Evolutionary conservation across 345 rosid species (phyloP).

Genomic region (Trapa incisa): DNA sequence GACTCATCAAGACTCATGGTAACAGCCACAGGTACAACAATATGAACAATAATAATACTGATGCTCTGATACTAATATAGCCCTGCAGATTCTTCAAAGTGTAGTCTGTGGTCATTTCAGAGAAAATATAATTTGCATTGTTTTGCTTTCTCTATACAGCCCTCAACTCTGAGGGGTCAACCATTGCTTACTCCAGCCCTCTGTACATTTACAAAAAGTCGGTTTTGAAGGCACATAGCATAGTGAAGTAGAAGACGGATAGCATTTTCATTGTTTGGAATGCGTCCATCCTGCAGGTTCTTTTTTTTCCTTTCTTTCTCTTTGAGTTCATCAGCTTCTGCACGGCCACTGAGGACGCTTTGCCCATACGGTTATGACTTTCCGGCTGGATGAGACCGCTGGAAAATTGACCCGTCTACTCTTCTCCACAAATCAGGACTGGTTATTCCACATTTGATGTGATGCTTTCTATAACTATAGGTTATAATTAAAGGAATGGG

Average conservation of each 20-base stretch:
- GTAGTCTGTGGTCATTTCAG: not conserved
- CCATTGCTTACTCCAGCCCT: not conserved
- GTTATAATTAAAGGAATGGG: too few species aligned
- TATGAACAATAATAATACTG: not conserved
- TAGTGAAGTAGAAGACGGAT: not conserved
- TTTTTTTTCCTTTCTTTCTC: too few species aligned
- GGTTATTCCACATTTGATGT: too few species aligned
- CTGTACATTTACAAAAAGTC: not conserved
- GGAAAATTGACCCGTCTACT: too few species aligned
- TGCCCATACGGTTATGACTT: too few species aligned
- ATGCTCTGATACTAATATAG: not conserved
- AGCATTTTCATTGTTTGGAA: not conserved
- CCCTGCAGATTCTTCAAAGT: not conserved
- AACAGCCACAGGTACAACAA: constrained; percentile 20
- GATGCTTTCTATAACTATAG: too few species aligned
- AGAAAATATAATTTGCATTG: not conserved
- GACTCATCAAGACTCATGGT: constrained; percentile 32
- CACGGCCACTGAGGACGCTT: too few species aligned
- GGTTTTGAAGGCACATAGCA: not conserved
- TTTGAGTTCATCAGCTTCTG: too few species aligned
- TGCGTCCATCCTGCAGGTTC: too few species aligned
- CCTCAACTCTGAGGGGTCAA: too few species aligned
- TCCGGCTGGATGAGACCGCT: too few species aligned
- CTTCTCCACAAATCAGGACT: too few species aligned
- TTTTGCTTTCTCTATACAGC: not conserved